These are phyloP conservation scores for Acacia acuminata DNA, from an alignment of 306 rosid genomes.

Conservation along the genomic window DNA sequence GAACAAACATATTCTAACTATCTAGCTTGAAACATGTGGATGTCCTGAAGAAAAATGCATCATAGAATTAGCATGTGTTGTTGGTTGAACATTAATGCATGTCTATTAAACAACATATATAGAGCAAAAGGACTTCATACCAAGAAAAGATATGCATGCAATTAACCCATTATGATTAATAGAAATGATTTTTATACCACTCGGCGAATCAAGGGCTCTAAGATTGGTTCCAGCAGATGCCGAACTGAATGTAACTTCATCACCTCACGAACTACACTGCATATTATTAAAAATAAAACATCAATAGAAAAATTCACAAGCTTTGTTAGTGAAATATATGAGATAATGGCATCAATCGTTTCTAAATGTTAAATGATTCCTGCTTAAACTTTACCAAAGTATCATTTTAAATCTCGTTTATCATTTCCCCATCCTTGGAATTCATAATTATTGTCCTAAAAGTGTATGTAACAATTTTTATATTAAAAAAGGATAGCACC, in stretches of 20 bases:
- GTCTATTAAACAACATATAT: slow-evolving; percentile 22
- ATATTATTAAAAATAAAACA: slow-evolving; percentile 27
- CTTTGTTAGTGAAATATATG: neutral
- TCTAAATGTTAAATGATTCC: neutral
- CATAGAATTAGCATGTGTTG: slow-evolving; percentile 26
- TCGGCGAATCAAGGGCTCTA: slow-evolving; percentile 82
- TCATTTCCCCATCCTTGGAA: neutral
- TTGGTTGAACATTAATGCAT: neutral
- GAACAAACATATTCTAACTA: slow-evolving; percentile 11
- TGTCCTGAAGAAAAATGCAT: neutral
- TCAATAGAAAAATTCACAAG: slow-evolving; percentile 1
- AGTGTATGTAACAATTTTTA: neutral
- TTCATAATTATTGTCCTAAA: neutral
- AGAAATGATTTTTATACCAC: slow-evolving; percentile 62
- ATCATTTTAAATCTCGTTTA: neutral
- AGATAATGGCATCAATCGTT: neutral
- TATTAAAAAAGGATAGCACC: neutral
- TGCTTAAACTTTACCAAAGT: neutral
- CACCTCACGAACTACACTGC: slow-evolving; percentile 77
- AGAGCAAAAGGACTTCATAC: neutral
- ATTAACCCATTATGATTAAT: neutral
- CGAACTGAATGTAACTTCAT: slow-evolving; percentile 61
- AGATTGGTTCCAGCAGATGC: slow-evolving; percentile 70
- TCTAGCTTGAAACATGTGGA: neutral
- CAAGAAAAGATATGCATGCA: slow-evolving; percentile 18